Percentiles rank a stretch among this genome's conserved stretches.
phyloP scores from a whole-genome alignment of 345 rosid species.

The Eucalyptus polybractea region DNA sequence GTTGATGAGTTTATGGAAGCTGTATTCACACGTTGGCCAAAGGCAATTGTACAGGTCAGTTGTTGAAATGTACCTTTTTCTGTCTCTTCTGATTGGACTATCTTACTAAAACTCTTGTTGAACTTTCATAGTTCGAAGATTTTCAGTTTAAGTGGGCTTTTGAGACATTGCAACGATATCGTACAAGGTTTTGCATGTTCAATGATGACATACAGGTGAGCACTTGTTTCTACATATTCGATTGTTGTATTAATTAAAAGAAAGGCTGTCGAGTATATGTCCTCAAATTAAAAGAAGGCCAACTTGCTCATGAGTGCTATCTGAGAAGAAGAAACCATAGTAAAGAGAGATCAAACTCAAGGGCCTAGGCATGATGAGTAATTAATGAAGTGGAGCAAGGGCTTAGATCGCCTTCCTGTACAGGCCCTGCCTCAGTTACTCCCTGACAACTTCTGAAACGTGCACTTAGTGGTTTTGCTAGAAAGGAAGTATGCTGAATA shows the following conservation, averaged over 20 bases:
- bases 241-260: not conserved
- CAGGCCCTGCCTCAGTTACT: not conserved
- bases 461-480: not conserved
- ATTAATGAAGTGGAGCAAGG: not conserved
- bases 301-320: not conserved
- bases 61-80: not conserved
- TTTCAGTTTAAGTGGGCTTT: constrained; percentile 99
- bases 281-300: not conserved
- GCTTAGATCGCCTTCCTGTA: not conserved
- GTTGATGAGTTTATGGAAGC: constrained; percentile 99
- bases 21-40: constrained; percentile 86
- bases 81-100: not conserved
- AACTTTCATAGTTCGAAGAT: constrained; percentile 70
- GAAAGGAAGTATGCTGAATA: not conserved
- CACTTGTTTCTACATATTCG: not conserved
- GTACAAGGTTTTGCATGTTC: constrained; percentile 88
- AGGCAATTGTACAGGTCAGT: constrained; percentile 86
- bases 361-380: not conserved
- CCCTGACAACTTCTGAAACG: not conserved
- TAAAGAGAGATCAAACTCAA: not conserved
- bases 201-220: constrained; percentile 94
- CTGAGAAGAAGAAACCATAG: not conserved
- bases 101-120: constrained; percentile 11
- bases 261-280: not conserved
- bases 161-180: constrained; percentile 82